Conservation (phyloP, 208 protist genomes). For the Crithidia brevicula region DNA sequence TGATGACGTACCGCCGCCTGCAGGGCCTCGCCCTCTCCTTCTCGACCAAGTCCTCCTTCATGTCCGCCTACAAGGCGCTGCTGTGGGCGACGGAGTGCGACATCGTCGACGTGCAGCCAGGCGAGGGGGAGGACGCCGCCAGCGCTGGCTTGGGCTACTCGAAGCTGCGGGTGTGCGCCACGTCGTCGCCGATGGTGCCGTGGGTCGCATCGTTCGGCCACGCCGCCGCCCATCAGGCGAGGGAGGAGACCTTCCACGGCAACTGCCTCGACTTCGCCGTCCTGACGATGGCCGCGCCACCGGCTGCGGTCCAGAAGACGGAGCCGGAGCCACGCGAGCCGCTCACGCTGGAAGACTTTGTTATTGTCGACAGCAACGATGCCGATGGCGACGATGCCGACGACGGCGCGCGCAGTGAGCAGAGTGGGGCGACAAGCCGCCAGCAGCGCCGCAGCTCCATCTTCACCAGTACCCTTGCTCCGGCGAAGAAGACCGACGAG, state of each 20-base stretch:
- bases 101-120: conserved; percentile 48
- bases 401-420: conserved; percentile 18
- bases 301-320: conserved; percentile 19
- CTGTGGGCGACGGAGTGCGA: conserved; percentile 88
- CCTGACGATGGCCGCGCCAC: conserved; percentile 38
- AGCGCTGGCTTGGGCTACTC: conserved; percentile 32
- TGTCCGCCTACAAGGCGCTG: conserved; percentile 82
- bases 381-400: conserved; percentile 16
- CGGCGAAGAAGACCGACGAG: conserved; percentile 11
- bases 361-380: conserved; percentile 39
- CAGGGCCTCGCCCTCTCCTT: conserved; percentile 76
- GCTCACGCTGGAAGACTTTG: conserved; percentile 69
- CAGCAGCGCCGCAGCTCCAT: conserved; percentile 59
- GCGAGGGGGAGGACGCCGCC: conserved; percentile 19
- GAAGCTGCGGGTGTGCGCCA: conserved; percentile 61
- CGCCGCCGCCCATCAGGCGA: background rate
- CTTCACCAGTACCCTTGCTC: conserved; percentile 53
- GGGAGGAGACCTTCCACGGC: conserved; percentile 49
- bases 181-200: conserved; percentile 56
- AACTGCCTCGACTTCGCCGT: conserved; percentile 65
- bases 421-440: conserved; percentile 13
- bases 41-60: conserved; percentile 68
- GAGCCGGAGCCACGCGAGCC: conserved; percentile 33
- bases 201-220: conserved; percentile 55
- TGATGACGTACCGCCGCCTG: conserved; percentile 54